phyloP scores from a whole-genome alignment of 768 basidiomycete genomes.

The Auricularia cornea region DNA sequence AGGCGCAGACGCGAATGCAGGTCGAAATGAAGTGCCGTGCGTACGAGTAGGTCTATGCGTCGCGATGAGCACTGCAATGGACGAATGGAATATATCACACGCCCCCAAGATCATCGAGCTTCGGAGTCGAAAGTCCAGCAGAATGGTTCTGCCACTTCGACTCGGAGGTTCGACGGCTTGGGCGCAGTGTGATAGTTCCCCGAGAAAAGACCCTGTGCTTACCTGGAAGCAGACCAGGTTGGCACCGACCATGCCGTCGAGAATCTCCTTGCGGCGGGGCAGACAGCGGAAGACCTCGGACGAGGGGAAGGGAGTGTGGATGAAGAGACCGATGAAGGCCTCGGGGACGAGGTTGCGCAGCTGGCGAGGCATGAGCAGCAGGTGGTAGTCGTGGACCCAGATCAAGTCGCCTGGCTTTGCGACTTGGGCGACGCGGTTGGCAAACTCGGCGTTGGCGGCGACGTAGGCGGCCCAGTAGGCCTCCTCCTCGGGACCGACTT shows the following conservation, averaged over 20 bases:
- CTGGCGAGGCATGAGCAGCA: constrained; percentile 96
- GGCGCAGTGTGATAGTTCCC: too few relatives aligned
- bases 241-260: too few relatives aligned
- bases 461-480: constrained; percentile 97
- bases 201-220: too few relatives aligned
- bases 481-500: constrained; percentile 98
- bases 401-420: constrained; percentile 89
- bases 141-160: too few relatives aligned
- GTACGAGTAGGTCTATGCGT: constrained; percentile 75
- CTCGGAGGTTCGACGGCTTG: too few relatives aligned
- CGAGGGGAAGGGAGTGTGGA: constrained; percentile 96
- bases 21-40: constrained; percentile 91
- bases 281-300: constrained; percentile 97
- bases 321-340: constrained; percentile 92
- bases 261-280: too few relatives aligned
- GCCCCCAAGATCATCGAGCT: too few relatives aligned
- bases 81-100: too few relatives aligned
- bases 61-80: background rate
- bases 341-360: constrained; percentile 77
- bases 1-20: constrained; percentile 93
- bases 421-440: constrained; percentile 75
- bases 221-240: too few relatives aligned
- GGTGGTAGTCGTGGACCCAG: constrained; percentile 97
- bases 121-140: too few relatives aligned
- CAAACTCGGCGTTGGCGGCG: constrained; percentile 92